phyloP scores from a whole-genome alignment of 1,284 basidiomycete genomes.

The Irpex lacteus region DNA sequence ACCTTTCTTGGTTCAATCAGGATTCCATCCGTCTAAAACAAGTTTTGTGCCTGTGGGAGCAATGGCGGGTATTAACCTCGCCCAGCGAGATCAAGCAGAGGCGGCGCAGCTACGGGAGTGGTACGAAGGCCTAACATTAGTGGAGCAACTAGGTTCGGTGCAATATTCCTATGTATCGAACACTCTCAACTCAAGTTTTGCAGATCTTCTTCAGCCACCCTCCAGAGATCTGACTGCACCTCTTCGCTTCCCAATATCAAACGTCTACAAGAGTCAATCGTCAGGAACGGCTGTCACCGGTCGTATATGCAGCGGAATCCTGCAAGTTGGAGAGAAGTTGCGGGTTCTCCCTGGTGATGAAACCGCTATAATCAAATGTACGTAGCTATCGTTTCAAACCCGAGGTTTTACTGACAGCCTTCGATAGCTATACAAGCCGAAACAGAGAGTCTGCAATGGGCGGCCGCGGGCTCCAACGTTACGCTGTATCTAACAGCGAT shows the following conservation, averaged over 20 bases:
- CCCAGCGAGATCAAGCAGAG: slow-evolving; percentile 46
- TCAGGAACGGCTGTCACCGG: slow-evolving; percentile 85
- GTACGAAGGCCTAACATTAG: slow-evolving; percentile 87
- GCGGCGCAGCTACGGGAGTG: slow-evolving; percentile 58
- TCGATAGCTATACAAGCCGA: slow-evolving; percentile 83
- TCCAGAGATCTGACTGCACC: slow-evolving; percentile 74
- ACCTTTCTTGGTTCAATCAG: slow-evolving; percentile 85
- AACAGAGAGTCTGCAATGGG: slow-evolving; percentile 79
- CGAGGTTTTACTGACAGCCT: slow-evolving; percentile 9
- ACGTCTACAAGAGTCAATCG: slow-evolving; percentile 90
- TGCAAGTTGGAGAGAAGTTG: slow-evolving; percentile 90
- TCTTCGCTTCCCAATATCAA: slow-evolving; percentile 87
- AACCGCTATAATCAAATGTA: slow-evolving; percentile 80
- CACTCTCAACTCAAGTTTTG: slow-evolving; percentile 5
- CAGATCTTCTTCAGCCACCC: slow-evolving; percentile 84
- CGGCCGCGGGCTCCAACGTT: slow-evolving; percentile 86
- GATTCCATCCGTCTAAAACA: slow-evolving; percentile 79
- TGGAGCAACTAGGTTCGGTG: slow-evolving; percentile 75
- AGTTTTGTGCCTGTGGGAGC: slow-evolving; percentile 90
- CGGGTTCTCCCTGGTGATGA: slow-evolving; percentile 93
- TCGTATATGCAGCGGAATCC: slow-evolving; percentile 83
- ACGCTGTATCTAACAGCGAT: slow-evolving; percentile 84
- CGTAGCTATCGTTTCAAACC: slow-evolving; percentile 15
- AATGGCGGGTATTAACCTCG: slow-evolving; percentile 88
- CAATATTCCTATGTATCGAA: neutral